Evolutionary conservation across 306 rosid species (phyloP), one percentile per base, ranked within the genome.

Genomic region (Acacia acuminata): DNA sequence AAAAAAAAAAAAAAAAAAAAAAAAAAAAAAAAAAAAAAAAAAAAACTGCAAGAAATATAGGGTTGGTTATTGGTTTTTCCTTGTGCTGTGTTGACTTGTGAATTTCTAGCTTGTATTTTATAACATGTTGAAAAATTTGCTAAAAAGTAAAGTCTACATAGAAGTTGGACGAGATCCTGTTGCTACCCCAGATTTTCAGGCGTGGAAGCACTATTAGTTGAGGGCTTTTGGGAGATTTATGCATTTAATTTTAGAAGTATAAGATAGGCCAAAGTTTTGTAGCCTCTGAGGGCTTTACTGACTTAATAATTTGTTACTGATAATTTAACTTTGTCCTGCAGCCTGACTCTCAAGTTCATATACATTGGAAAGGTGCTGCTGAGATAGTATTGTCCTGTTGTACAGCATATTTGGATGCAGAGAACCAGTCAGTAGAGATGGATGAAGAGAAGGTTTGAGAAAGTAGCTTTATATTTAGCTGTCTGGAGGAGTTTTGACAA

Each of bases 341-440:
- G 98, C 56, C 87, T 13, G 83, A 88, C 61, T 77, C 90, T 43
- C 77, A 89, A 84, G 88, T 90, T 81, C 97, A 89, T 84, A 79
- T 94, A 84, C 97, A 94, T 81, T 94, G 98, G 98, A 94, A 94
- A 87, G 98, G 98, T 82, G 98, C 98, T 70, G 98, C 98, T 67
- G 98, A 94, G 83, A 83, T 94, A 73, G 87, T 94, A 14, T 84
- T 94, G 48, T 90, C 86, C 60, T 83, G 87, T 5, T 94, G 98
- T 79, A 83, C 94, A 0, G 16, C 47, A 34, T 91, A 88, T 80
- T 36, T 91, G 34, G 94, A 90, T 85, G 79, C 67, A 19, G 58
- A 87, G 76, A 88, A 77, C 80, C 87, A 86, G 10, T 56, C 56
- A 48, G 87, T 80, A 51, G 32, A 81, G 58, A 82, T 94, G 97